Percentiles rank a stretch among this genome's conserved stretches.
Conservation (phyloP, 768 basidiomycete genomes). For the Psilocybe sp. region DNA sequence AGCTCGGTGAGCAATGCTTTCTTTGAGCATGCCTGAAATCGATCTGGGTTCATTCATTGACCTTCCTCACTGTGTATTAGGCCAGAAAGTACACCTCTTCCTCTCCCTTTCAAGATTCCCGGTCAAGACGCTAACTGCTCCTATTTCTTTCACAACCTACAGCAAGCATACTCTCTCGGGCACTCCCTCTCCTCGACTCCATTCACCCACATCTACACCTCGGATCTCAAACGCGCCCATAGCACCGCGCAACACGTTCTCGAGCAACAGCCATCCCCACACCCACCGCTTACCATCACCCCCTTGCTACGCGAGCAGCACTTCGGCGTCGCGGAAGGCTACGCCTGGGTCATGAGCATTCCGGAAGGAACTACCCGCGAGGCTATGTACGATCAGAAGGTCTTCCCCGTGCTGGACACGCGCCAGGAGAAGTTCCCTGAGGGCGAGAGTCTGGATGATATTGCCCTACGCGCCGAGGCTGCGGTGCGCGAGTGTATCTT, state of each 20-base stretch:
- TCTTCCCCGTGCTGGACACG: conserved; percentile 51
- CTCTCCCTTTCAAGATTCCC: too few relatives aligned
- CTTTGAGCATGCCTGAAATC: neutral
- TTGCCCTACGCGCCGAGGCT: conserved; percentile 50
- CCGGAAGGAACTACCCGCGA: conserved; percentile 31
- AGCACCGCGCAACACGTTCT: conserved; percentile 58
- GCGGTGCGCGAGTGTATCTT: conserved; percentile 55
- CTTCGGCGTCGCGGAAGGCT: conserved; percentile 72
- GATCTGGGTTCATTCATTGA: neutral
- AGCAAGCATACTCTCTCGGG: conserved; percentile 67
- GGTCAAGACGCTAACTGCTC: neutral
- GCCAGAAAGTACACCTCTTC: conserved; percentile 15
- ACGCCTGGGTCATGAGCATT: conserved; percentile 38
- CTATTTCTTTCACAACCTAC: neutral
- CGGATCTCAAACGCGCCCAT: conserved; percentile 63
- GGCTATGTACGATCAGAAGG: conserved; percentile 44
- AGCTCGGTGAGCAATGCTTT: conserved; percentile 50
- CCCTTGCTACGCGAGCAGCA: conserved; percentile 64
- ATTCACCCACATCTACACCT: conserved; percentile 62
- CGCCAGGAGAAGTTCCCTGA: conserved; percentile 58
- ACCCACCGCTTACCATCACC: conserved; percentile 52
- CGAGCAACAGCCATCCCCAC: conserved; percentile 45
- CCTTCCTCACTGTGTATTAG: conserved; percentile 2
- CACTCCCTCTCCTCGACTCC: conserved; percentile 43
- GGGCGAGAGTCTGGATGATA: conserved; percentile 66